phyloP scores from a whole-genome alignment of 2,329 filamentous ascomycete genomes.

The Ophiocordyceps camponoti-saundersi region DNA sequence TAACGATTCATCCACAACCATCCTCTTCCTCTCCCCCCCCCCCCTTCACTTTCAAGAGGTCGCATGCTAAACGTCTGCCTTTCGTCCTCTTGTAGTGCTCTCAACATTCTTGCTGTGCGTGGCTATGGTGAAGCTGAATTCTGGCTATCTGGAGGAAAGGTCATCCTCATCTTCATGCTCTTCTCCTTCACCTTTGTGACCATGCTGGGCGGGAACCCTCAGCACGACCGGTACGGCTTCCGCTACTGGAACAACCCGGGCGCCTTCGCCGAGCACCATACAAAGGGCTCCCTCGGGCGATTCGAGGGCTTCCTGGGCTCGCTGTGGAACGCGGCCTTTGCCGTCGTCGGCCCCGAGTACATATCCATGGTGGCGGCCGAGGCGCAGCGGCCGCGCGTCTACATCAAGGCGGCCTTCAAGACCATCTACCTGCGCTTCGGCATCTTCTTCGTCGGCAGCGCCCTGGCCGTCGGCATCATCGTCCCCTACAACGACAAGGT shows the following conservation, averaged over 20 bases:
- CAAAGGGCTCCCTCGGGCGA: conserved; percentile 42
- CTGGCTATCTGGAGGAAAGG: conserved; percentile 44
- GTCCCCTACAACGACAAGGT: conserved; percentile 46
- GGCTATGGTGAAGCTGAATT: conserved; percentile 61
- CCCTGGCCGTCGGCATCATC: conserved; percentile 47
- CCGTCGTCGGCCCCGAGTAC: conserved; percentile 50
- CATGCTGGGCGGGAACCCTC: conserved; percentile 63
- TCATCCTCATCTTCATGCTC: conserved; percentile 48
- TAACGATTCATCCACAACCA: background rate
- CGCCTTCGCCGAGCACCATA: conserved; percentile 33
- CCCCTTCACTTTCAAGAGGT: conserved; percentile 1
- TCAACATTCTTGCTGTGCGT: conserved; percentile 50
- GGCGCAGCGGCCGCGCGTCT: conserved; percentile 42
- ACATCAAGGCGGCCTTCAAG: conserved; percentile 54
- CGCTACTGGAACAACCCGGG: conserved; percentile 39
- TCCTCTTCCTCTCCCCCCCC: background rate
- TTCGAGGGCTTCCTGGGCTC: conserved; percentile 56
- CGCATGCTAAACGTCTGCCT: conserved; percentile 11
- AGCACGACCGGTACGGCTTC: conserved; percentile 52
- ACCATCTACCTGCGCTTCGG: conserved; percentile 57
- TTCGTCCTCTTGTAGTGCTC: conserved; percentile 17
- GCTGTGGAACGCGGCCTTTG: conserved; percentile 46
- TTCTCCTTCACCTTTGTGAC: conserved; percentile 64
- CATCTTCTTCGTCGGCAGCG: conserved; percentile 53
- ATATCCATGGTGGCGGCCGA: conserved; percentile 54